Evolutionary conservation across 768 basidiomycete genomes (phyloP), one percentile per base, ranked within the genome.

Genomic region (Leucosporidium scottii): DNA sequence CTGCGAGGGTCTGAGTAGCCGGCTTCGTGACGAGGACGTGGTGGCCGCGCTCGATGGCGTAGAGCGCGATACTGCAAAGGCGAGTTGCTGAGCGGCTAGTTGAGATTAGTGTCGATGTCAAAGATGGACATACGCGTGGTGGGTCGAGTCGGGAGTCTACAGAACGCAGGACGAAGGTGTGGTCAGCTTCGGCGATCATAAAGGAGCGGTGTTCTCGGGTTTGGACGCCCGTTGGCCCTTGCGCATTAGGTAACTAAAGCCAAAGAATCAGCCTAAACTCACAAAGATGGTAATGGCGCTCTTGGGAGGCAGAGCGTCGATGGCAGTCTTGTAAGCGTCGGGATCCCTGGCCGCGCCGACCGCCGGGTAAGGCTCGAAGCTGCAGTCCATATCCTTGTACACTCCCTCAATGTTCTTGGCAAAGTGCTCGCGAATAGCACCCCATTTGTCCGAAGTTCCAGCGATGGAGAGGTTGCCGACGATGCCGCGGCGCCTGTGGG

Each of bases 21-120:
- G 93, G 93, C 78, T 94, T 96, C 54, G 93, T 96, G 68, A 94
- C 84, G 50, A 94, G 85, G 59, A 94, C 92, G 76, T 94, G 93
- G 55, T 93, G 80, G 0, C 87, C 87, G 50, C 82, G 86, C 78
- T 91, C 86, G 47, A 94, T 88, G 6, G 93, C 93, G 75, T 91
- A 90, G 54, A 88, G 80, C 25, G 90, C 85, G 23, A 51, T 51
- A 8, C 50, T 51, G 50, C 15, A 2, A 13, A 15, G 6, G 8
- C 39, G 39, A 44, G 39, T 17, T 8, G 75, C 93, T 94, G 36
- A 85, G 84, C 77, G 86, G 87, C 78, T 94, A 92, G 21, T 92
- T n/a, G n/a, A n/a, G n/a, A n/a, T n/a, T n/a, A n/a, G n/a, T n/a
- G n/a, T n/a, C n/a, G n/a, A n/a, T n/a, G 18, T 4, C 50, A 27